Base-by-base conservation (phyloP, 2,329 filamentous ascomycete species). In the Epichloe elymi region DNA sequence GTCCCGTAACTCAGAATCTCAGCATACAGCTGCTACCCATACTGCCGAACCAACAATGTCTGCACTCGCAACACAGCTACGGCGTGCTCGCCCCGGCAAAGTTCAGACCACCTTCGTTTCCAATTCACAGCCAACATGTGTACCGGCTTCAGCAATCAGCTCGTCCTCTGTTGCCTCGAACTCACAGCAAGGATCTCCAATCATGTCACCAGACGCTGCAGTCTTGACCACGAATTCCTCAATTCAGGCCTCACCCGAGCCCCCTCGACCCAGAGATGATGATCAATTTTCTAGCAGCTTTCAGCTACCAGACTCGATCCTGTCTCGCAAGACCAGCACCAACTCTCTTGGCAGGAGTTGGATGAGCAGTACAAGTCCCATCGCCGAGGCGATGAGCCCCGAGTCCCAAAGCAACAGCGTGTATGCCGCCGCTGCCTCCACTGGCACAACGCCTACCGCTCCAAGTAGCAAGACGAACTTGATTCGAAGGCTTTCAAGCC, bases 401-500 rank as follows among this genome's bases (percentile, higher is more conserved):
- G 61, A 53, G 48, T 55, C 47, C 51, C 57, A 54, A 50, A 58
- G 55, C 56, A 45, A 49, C 48, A 53, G 48, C 51, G 38, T 56
- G 40, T 45, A 47, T 44, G 38, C 52, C 46, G 10, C 46, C 46
- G 10, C 46, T 7, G 19, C 45, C 4, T 33, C 48, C 38, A 38
- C 44, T 20, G 20, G 42, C 17, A 30, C 51, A 45, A 30, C 52
- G 46, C 47, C 50, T 50, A 54, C 52, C 15, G 38, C 50, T 15
- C 19, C 44, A 6, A 45, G 23, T 38, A 47, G 46, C 52, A 75
- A 73, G 60, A 69, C 66, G 38, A 67, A 63, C 48, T 68, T 97
- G 51, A 94, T 97, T 58, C 82, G 93, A 55, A 80, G 90, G 55
- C 72, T 96, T 20, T 97, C 93, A 35, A 87, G 86, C 59, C 82